Conservation (phyloP, 805 yeast species). For the Scheffersomyces amazonensis region DNA sequence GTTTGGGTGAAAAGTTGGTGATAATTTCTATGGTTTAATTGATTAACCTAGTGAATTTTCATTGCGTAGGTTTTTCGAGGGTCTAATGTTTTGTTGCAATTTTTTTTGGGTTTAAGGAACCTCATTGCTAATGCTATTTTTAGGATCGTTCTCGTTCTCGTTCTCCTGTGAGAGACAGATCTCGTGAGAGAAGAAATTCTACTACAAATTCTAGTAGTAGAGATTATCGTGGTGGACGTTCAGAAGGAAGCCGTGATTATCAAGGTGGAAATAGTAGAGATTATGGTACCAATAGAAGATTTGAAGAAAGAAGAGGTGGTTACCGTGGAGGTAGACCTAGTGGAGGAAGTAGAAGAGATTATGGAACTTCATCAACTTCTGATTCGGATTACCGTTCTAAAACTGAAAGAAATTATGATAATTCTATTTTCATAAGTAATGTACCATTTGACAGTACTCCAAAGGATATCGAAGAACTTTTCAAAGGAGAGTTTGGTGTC, state of each 20-base stretch:
- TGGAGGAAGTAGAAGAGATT: slow-evolving; percentile 20
- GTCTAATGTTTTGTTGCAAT: neutral
- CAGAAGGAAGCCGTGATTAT: slow-evolving; percentile 5
- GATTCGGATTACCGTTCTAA: slow-evolving; percentile 27
- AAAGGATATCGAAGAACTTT: slow-evolving; percentile 56
- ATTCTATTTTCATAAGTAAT: slow-evolving; percentile 72
- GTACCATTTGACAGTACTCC: slow-evolving; percentile 64
- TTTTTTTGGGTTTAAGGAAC: neutral
- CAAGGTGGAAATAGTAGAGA: slow-evolving; percentile 20
- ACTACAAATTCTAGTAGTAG: slow-evolving; percentile 8
- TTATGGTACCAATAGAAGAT: slow-evolving; percentile 27
- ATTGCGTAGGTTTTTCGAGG: neutral
- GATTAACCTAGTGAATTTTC: too few relatives aligned
- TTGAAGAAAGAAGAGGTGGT: slow-evolving; percentile 12
- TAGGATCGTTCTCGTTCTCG: slow-evolving; percentile 30
- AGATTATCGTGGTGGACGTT: slow-evolving; percentile 10
- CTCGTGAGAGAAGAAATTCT: slow-evolving; percentile 14
- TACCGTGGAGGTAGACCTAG: slow-evolving; percentile 14
- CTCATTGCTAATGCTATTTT: slow-evolving; percentile 19
- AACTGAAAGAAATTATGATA: slow-evolving; percentile 57
- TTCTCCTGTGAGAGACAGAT: slow-evolving; percentile 32
- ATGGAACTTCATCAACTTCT: slow-evolving; percentile 30
- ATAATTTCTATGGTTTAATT: too few relatives aligned
- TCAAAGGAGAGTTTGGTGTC: slow-evolving; percentile 50
- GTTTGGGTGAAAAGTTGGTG: too few relatives aligned